Evolutionary conservation across 2,329 filamentous ascomycete species (phyloP), one percentile per base, ranked within the genome.

Genomic region (Colletotrichum chrysophilum): DNA sequence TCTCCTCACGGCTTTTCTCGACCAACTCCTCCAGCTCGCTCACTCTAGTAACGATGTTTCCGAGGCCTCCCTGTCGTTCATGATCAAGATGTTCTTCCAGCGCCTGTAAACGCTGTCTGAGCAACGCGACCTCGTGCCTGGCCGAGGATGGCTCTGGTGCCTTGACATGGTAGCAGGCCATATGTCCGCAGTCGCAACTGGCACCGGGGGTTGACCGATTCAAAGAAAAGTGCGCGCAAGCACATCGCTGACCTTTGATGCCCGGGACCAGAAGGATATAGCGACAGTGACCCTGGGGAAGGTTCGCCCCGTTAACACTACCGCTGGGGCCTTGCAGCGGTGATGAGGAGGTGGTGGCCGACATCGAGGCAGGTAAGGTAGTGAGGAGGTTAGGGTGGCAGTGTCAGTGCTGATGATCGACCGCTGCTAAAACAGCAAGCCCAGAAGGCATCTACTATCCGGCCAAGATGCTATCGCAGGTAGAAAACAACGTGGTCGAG

Each of bases 261-360:
- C 90, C 89, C 7, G 90, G 89, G 71, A 89, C 85, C 32, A 90
- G 85, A 34, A 92, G 81, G 76, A 92, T 91, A 79, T 90, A 92
- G 75, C 90, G 89, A 78, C 91, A 92, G 78, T 91, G 89, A 36
- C 91, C 91, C 78, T 88, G 86, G 16, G 91, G 91, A 26, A 92
- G 85, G 66, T 85, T 85, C 48, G 85, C 77, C 70, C 90, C 88
- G 72, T 89, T 88, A 69, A 78, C 76, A 56, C 76, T 61, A 36
- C 70, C 69, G 12, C 76, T 61, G 48, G 80, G 78, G 70, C 78
- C 77, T 61, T 78, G 80, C 76, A 71, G 78, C 28, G 81, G 79
- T 38, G 82, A 81, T 52, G 78, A 78, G 43, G 83, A 80, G 58
- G 81, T 78, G 48, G 68, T 74, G 68, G 77, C 74, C 71, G 81